A percentile compares a stretch with the other conserved stretches of the same genome.
Evolutionary conservation across 768 basidiomycete genomes (phyloP).

Genomic region (Coprinellus aureogranulatus): DNA sequence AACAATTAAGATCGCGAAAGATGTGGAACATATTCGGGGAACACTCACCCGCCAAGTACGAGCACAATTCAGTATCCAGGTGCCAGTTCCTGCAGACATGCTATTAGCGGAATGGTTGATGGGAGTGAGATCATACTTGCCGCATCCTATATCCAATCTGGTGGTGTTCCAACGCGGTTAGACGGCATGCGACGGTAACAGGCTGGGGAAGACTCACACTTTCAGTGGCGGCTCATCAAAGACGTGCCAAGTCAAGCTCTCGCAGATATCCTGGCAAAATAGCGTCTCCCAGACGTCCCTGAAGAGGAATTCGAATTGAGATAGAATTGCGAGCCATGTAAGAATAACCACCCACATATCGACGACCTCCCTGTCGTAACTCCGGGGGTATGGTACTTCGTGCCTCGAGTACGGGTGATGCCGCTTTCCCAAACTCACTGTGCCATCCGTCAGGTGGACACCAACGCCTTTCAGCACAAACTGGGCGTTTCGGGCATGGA

Average conservation of each 20-base stretch:
- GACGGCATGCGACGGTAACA: not conserved
- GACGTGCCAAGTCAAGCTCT: conserved; percentile 63
- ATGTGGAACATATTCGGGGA: not conserved
- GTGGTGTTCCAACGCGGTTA: conserved; percentile 5
- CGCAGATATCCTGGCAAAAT: conserved; percentile 51
- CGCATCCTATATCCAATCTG: conserved; percentile 73
- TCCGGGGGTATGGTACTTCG: conserved; percentile 68
- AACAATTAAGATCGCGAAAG: conserved; percentile 3
- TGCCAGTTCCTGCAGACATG: conserved; percentile 57
- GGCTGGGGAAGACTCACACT: conserved; percentile 46
- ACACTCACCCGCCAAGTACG: conserved; percentile 58
- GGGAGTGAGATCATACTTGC: conserved; percentile 33
- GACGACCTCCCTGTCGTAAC: conserved; percentile 58
- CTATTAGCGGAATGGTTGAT: not conserved
- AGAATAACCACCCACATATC: conserved; percentile 55
- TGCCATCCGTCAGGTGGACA: conserved; percentile 26
- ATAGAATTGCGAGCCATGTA: too few relatives aligned
- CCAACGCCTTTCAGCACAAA: conserved; percentile 51
- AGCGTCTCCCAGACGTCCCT: conserved; percentile 72
- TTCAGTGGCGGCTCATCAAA: conserved; percentile 57
- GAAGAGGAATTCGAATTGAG: conserved; percentile 2
- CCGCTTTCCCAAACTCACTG: conserved; percentile 39
- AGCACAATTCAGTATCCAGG: conserved; percentile 69
- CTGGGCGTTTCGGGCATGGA: conserved; percentile 52
- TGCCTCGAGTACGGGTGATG: conserved; percentile 52